Evolutionary conservation across 75 land plant species (phyloP).

Genomic region (Cunninghamia lanceolata): DNA sequence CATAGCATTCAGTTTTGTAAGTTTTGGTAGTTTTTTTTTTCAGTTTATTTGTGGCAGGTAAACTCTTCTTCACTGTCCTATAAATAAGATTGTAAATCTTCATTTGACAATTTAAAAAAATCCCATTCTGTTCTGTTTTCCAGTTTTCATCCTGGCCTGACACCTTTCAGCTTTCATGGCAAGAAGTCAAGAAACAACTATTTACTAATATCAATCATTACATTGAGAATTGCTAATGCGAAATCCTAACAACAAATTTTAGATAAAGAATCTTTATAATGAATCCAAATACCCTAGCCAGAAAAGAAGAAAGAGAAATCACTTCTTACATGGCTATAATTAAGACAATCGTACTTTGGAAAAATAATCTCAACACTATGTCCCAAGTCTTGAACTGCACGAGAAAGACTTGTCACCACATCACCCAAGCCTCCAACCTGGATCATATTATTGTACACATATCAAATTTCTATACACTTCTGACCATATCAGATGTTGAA

Average conservation of each 20-base stretch:
- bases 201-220: neutral
- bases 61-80: too few species aligned
- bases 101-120: too few species aligned
- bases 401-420: constrained; percentile 93
- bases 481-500: constrained; percentile 2
- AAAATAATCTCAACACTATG: constrained; percentile 80
- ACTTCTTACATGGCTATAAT: constrained; percentile 64
- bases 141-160: neutral
- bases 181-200: neutral
- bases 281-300: neutral
- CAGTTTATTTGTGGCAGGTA: too few species aligned
- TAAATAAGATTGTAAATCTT: too few species aligned
- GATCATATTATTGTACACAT: constrained; percentile 14
- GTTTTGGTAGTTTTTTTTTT: too few species aligned
- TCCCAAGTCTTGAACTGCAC: constrained; percentile 87
- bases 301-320: constrained; percentile 9
- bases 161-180: neutral
- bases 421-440: constrained; percentile 97
- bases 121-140: too few species aligned
- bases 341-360: constrained; percentile 89
- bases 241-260: neutral
- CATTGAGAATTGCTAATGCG: neutral
- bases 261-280: neutral
- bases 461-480: neutral
- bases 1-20: too few species aligned